Base-by-base conservation (phyloP, 2,329 filamentous ascomycete genomes). In the Colletotrichum sp. region DNA sequence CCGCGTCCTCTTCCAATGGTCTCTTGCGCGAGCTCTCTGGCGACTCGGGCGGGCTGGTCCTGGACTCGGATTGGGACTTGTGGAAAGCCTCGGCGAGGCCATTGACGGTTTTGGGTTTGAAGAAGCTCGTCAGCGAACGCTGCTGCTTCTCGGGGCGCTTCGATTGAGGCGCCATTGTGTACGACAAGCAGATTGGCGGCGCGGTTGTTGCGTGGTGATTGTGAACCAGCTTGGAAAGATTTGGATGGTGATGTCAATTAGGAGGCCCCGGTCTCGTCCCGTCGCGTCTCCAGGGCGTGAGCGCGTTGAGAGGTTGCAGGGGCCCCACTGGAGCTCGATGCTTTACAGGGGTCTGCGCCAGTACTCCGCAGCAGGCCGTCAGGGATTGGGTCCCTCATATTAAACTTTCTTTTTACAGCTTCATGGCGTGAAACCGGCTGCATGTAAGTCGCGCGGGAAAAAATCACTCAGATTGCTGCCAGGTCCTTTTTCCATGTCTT, bases 111-210 rank as follows among this genome's bases (percentile, higher is more conserved):
- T 90, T 93, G 16, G 92, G 92, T 1, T 92, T 91, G 83, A 98
- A 98, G 85, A 98, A 98, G 82, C 93, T 96, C 5, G 95, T 97
- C 77, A 98, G 93, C 1, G 95, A 95, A 79, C 93, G 91, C 82
- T 98, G 95, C 80, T 93, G 94, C 84, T 94, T 94, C 71, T 83
- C 86, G 32, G 85, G 79, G 0, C 86, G 78, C 67, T 87, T 87
- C 5, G 72, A 63, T 8, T 76, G 75, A 3, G 74, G 74, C 55
- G 72, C 72, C 74, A 76, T 76, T 15, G 15, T n/a, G 24, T 21
- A 68, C 12, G 12, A 15, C 1, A 15, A 28, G 57, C n/a, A 24
- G 12, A 15, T n/a, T 67, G 16, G 26, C 13, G 32, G 16, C 2
- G 38, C 57, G 58, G 71, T 34, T 36, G 63, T 32, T 48, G 63